phyloP scores from a whole-genome alignment of 768 basidiomycete genomes.

The Infundibulicybe gibba region DNA sequence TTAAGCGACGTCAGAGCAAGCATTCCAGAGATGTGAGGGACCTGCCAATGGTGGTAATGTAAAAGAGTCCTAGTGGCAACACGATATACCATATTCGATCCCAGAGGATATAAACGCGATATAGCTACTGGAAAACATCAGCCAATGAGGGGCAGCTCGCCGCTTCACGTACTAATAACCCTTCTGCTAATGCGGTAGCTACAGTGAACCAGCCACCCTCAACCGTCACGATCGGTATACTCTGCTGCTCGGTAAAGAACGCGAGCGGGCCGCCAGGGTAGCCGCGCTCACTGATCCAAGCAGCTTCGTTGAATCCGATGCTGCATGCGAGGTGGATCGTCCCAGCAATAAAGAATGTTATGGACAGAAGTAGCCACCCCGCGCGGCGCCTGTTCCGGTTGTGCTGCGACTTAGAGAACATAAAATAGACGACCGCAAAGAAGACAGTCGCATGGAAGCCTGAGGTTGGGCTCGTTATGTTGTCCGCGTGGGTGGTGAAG shows the following conservation, averaged over 20 bases:
- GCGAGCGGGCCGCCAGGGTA: conserved; percentile 30
- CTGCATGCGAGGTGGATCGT: conserved; percentile 15
- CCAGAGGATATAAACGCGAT: conserved; percentile 31
- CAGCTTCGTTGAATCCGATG: conserved; percentile 14
- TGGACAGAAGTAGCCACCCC: too few relatives aligned
- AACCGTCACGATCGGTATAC: conserved; percentile 17
- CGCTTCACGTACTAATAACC: conserved; percentile 32
- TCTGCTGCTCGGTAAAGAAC: conserved; percentile 22
- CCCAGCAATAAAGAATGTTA: too few relatives aligned
- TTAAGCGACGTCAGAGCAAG: conserved; percentile 4
- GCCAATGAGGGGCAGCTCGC: too few relatives aligned
- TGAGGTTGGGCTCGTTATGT: too few relatives aligned
- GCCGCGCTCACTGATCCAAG: conserved; percentile 26
- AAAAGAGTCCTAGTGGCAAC: conserved; percentile 13
- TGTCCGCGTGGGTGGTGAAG: too few relatives aligned
- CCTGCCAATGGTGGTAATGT: conserved; percentile 13
- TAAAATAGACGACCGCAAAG: too few relatives aligned
- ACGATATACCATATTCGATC: conserved; percentile 13
- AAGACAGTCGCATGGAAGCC: too few relatives aligned
- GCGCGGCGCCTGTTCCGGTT: too few relatives aligned
- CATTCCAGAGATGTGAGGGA: background rate
- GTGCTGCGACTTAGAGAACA: too few relatives aligned
- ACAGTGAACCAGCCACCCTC: conserved; percentile 18
- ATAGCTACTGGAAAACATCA: too few relatives aligned
- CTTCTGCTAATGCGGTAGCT: conserved; percentile 32